Base-by-base conservation (phyloP, 306 rosid species). In the Canavalia gladiata region DNA sequence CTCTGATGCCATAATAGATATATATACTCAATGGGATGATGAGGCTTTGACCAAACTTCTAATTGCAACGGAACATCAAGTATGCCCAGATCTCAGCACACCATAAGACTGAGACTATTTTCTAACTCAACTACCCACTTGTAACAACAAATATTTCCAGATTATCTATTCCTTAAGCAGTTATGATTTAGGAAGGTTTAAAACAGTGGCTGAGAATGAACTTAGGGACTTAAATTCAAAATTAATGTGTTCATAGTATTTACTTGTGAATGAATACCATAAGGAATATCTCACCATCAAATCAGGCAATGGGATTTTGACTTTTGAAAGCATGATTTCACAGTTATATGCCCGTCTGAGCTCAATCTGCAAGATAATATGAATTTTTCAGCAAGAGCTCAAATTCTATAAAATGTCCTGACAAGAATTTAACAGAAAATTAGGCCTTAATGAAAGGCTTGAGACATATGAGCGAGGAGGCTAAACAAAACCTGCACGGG, bases 281-380 rank as follows among this genome's bases (percentile, higher is more conserved):
- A 67, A 51, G 83, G 68, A 54, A 49, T 81, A 84, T 84, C 93
- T 86, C 86, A 96, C 99, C 98, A 92, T 87, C 87, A 96, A 75
- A 77, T 96, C 99, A 37, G 98, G 92, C 83, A 96, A 81, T 55
- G 99, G 97, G 42, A 96, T 89, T 88, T 96, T 96, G 66, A 96
- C 97, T 89, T 96, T 93, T 60, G 97, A 78, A 75, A 96, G 99
- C 99, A 96, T 96, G 86, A 96, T 96, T 86, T 96, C 99, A 52
- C 99, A 96, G 84, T 96, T 96, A 92, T 96, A 91, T 1, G 99
- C 98, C 63, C 97, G 90, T 81, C 99, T 91, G 55, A 96, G 90
- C 83, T 96, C 99, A 88, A 96, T 90, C 99, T 96, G 97, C 89
- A 88, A 82, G 73, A 77, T 62, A 55, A 76, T 72, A 79, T 52